A percentile compares a stretch with the other conserved stretches of the same genome.
These are phyloP conservation scores for Penicillium frequentans DNA, from an alignment of 2,329 filamentous ascomycete species.

Conservation along the genomic window DNA sequence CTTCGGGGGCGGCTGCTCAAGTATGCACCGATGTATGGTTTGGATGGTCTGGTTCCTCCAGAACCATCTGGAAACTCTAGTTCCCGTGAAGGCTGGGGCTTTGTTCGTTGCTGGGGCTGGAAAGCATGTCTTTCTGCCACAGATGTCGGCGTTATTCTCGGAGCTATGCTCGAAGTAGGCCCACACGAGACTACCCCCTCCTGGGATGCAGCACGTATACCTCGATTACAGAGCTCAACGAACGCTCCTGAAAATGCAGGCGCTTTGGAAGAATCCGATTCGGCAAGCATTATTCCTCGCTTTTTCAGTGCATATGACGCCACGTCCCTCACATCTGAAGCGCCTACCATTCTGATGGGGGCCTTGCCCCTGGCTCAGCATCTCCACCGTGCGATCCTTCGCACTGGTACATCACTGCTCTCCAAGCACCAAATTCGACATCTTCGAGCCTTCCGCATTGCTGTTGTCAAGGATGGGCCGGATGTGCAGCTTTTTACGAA, in stretches of 20 bases:
- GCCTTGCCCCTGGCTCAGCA: conserved; percentile 81
- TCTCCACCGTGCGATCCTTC: conserved; percentile 87
- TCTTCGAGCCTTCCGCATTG: conserved; percentile 89
- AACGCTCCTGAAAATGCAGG: conserved; percentile 18
- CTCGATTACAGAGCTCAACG: conserved; percentile 20
- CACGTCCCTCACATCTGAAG: conserved; percentile 47
- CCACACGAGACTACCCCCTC: conserved; percentile 33
- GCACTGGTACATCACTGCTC: conserved; percentile 85
- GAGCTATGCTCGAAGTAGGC: conserved; percentile 89
- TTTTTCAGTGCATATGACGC: conserved; percentile 63
- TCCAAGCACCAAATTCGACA: conserved; percentile 94
- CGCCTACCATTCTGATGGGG: conserved; percentile 62
- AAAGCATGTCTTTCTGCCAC: conserved; percentile 89
- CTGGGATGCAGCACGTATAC: conserved; percentile 35
- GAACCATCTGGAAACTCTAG: conserved; percentile 69
- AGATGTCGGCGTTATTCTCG: conserved; percentile 90
- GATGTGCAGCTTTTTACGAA: conserved; percentile 91
- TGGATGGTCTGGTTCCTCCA: conserved; percentile 88
- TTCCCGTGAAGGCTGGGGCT: conserved; percentile 90
- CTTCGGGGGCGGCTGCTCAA: conserved; percentile 82
- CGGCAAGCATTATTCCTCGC: conserved; percentile 42
- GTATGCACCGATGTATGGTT: conserved; percentile 88
- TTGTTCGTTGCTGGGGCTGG: conserved; percentile 97
- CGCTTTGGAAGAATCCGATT: conserved; percentile 24
- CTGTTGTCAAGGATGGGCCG: conserved; percentile 90